Conservation (phyloP, 202 grass and related monocot species). For the Carex arenaria region DNA sequence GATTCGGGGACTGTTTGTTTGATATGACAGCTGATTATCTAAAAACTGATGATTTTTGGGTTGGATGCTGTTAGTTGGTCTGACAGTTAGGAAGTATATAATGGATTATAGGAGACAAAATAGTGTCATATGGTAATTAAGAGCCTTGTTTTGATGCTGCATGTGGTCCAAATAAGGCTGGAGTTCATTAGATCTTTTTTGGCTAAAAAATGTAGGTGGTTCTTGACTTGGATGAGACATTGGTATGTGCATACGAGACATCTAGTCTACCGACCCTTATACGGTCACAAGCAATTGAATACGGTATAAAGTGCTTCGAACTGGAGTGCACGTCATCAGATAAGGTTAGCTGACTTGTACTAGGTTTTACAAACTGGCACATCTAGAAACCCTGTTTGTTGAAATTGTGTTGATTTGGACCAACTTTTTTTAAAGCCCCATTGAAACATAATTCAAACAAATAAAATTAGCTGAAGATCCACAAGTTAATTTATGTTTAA, state of each 20-base stretch:
- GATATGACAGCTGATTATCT: constrained; percentile 1
- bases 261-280: constrained; percentile 75
- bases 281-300: constrained; percentile 77
- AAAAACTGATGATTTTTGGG: background rate
- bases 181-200: constrained; percentile 3
- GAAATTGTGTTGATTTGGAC: background rate
- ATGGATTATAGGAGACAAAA: constrained; percentile 2
- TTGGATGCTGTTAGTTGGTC: background rate
- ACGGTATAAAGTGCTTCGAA: constrained; percentile 88
- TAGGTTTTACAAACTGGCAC: background rate
- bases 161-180: constrained; percentile 7
- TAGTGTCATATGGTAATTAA: constrained; percentile 3
- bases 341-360: constrained; percentile 29
- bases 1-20: background rate
- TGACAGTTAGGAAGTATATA: background rate
- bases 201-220: constrained; percentile 59
- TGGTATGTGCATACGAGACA: constrained; percentile 95
- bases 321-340: constrained; percentile 86
- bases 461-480: background rate
- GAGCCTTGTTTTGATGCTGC: background rate
- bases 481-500: background rate
- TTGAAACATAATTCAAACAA: background rate
- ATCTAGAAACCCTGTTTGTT: background rate
- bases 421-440: background rate
- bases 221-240: constrained; percentile 96